Base-by-base conservation (phyloP, 345 rosid genomes). In the Jatropha curcas region DNA sequence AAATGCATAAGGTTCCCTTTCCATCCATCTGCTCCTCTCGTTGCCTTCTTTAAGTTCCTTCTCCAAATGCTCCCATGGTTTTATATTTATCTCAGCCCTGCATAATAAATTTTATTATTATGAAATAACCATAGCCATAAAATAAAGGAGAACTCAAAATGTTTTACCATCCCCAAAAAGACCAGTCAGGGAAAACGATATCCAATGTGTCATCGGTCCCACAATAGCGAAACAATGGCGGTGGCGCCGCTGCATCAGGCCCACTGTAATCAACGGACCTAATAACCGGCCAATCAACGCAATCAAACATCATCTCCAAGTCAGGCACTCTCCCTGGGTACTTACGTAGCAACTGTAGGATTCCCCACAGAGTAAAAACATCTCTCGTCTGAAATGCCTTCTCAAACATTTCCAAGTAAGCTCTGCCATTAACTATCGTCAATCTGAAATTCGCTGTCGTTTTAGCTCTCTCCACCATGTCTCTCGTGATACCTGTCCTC, bases 1-100 rank as follows among this genome's bases (percentile, higher is more conserved):
- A 52, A 55, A 83, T 9, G 86, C 86, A 8, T 74, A 80, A 7
- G 82, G 80, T 34, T 83, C 72, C 33, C 83, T 72, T n/a, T 80
- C 65, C 9, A n/a, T 55, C 86, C 86, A 83, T 59, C 43, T 75
- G 19, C 10, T 71, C 69, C 1, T 57, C 60, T 50, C 35, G 69
- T 82, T 79, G 8, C 75, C 76, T 73, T 70, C 69, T 53, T 43
- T 55, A 20, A 83, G 55, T 52, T 68, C 78, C 11, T n/a, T 58
- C 58, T 68, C 17, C 31, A 73, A 48, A 4, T 14, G 28, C 24
- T 63, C 75, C 86, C 86, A 83, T 69, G 86, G 78, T 67, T 60
- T 68, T 35, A 83, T 70, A 48, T 83, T 72, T 28, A 73, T 74
- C 80, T 83, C 86, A 10, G 80, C 66, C 84, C 79, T 75, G 51